Base-by-base conservation (phyloP, 2,329 filamentous ascomycete genomes). In the Hymenoscyphus fraxineus region DNA sequence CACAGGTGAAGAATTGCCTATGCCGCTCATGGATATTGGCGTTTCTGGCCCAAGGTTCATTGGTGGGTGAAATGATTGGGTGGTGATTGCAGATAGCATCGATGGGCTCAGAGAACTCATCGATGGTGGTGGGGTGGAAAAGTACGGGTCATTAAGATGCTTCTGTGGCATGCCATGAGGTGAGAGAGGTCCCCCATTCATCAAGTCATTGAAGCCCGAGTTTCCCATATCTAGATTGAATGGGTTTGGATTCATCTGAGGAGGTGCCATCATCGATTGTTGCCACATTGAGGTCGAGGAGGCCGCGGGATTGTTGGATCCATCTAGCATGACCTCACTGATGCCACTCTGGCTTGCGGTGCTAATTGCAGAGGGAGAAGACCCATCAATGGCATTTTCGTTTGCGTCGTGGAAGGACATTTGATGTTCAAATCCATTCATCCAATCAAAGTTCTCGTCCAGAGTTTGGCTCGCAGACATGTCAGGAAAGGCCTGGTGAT, bases 321-420 rank as follows among this genome's bases (percentile, higher is more conserved):
- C 92, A 77, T 97, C 93, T 64, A 95, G 82, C 89, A 97, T 93
- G 65, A 93, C 87, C 75, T 98, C 95, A 77, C 92, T 96, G 76
- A 93, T 91, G 60, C 89, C 91, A 76, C 91, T 94, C 74, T 96
- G 93, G 78, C 93, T 98, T 65, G 91, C 92, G 55, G 92, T 96
- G 80, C 94, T 98, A 76, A 98, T 94, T 58, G 93, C 93, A 9
- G 95, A 98, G 16, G 95, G 95, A 15, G 95, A 98, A 12, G 95
- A 98, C 65, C 91, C 93, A 72, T 97, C 94, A 62, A 97, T 85
- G 35, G 91, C 92, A 69, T 88, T 89, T 71, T 97, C 93, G 72
- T 89, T 90, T 63, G 81, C 79, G 64, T 84, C 85, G 71, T 83
- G 83, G 75, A 92, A 88, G 7, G 85, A 85, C 82, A 94, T 86